A percentile compares a stretch with the other conserved stretches of the same genome.
phyloP scores from a whole-genome alignment of 306 rosid species.

The Abrus pulchellus region DNA sequence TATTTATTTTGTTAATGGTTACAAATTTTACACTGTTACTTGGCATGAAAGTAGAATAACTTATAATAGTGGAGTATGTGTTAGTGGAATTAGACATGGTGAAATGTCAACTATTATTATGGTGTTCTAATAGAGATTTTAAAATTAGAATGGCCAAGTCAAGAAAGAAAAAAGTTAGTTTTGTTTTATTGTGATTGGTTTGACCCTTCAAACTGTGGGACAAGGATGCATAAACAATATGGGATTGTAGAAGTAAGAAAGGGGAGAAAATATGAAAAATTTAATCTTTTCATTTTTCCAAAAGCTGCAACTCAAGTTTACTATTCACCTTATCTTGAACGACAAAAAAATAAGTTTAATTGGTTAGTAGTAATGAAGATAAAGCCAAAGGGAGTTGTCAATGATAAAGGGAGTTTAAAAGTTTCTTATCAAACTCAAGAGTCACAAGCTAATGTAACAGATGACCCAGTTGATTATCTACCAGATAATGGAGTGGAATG shows the following conservation, averaged over 20 bases:
- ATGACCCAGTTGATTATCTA: no score
- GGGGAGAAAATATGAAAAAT: not conserved
- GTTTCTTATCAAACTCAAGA: no score
- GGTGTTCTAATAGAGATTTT: not conserved
- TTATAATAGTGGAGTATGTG: not conserved
- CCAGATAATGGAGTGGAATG: no score
- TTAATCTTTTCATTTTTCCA: not conserved
- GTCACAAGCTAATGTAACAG: no score
- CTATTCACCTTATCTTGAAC: not conserved
- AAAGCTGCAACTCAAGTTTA: slow-evolving; percentile 5
- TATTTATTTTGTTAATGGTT: no score
- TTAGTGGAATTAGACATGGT: slow-evolving; percentile 14
- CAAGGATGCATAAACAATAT: not conserved
- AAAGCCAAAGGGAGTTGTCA: not conserved
- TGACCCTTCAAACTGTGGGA: slow-evolving; percentile 15
- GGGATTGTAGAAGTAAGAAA: not conserved
- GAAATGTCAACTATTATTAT: not conserved
- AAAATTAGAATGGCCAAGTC: not conserved
- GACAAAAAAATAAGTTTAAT: not conserved
- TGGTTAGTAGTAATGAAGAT: not conserved
- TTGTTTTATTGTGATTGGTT: slow-evolving; percentile 21
- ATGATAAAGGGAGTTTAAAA: not conserved
- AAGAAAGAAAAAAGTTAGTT: not conserved
- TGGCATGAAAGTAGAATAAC: not conserved
- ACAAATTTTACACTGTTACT: no score